Base-by-base conservation (phyloP, 768 basidiomycete genomes). In the Podaxis mareebaensis region DNA sequence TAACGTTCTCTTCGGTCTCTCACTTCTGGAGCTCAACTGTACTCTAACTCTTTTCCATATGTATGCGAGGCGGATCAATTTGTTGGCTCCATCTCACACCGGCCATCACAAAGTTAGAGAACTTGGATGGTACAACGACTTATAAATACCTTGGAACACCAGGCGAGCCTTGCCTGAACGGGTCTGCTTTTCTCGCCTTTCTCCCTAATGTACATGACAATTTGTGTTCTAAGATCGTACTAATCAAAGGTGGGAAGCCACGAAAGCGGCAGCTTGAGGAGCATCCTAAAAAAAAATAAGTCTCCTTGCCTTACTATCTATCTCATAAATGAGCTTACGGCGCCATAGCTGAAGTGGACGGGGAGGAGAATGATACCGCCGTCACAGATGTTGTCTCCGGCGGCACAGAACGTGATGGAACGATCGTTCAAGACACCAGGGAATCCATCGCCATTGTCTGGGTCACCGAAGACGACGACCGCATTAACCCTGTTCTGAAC, bases 311-410 rank as follows among this genome's bases (percentile, higher is more conserved):
- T 51, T 40, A 22, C 26, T n/a, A n/a, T n/a, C 7, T 44, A 13
- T 13, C 4, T 48, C 60, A 61, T 0, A n/a, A 17, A 44, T 44
- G 48, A 24, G 55, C 66, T 49, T 58, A 71, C 70, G 3, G 58
- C 49, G 53, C 70, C 70, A 56, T 71, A 71, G 28, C 53, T 65
- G 56, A 76, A 65, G 56, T 76, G 74, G 28, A 73, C 53, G 26
- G 66, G 39, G 53, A 71, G 53, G 57, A 75, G 51, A 28, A 74
- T 28, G 33, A 62, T 64, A 1, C 70, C 72, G 13, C 73, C 73
- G 7, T 30, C 56, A 60, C 76, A 77, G 46, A 78, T 76, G 51
- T 73, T 65, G 65, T 78, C 76, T 7, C 74, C 73, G 2, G 51
- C 24, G 33, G 70, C 68, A 61, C 75, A 77, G 42, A 76, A 71